phyloP scores from a whole-genome alignment of 2,329 filamentous ascomycete species.

The Gaeumannomyces tritici region DNA sequence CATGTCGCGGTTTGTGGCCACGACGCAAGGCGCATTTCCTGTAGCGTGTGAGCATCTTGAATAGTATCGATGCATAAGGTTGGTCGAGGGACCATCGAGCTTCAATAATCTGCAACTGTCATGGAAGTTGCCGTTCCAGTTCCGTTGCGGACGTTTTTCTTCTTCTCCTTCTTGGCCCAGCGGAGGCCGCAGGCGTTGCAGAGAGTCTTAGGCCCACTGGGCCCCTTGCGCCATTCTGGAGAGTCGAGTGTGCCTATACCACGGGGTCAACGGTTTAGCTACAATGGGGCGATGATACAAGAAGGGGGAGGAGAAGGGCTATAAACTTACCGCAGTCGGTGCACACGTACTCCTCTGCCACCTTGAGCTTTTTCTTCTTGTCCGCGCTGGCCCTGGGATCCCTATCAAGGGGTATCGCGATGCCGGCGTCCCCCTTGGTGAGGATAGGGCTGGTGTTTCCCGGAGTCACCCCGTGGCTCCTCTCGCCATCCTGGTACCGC shows the following conservation, averaged over 20 bases:
- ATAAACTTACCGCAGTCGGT: conserved; percentile 69
- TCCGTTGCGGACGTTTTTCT: conserved; percentile 27
- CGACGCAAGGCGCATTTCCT: too few relatives aligned
- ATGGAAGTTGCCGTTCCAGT: conserved; percentile 4
- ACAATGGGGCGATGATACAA: background rate
- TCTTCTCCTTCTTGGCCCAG: conserved; percentile 78
- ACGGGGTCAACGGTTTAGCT: background rate
- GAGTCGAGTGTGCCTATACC: conserved; percentile 67
- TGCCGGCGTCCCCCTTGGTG: conserved; percentile 77
- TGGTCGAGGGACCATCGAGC: too few relatives aligned
- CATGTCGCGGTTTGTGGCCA: background rate
- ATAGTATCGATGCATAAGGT: too few relatives aligned
- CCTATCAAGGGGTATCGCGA: conserved; percentile 72
- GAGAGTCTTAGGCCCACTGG: conserved; percentile 83
- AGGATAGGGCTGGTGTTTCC: conserved; percentile 72
- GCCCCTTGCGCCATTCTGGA: conserved; percentile 93
- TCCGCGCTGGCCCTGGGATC: conserved; percentile 29
- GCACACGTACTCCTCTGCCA: conserved; percentile 83
- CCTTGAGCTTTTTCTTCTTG: conserved; percentile 84
- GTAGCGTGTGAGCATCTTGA: too few relatives aligned
- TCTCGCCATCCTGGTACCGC: conserved; percentile 79
- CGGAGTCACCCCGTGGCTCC: conserved; percentile 79
- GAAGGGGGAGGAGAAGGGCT: background rate
- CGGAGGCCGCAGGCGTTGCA: conserved; percentile 86
- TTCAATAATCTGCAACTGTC: background rate